Percentiles rank a stretch among this genome's conserved stretches.
These are phyloP conservation scores for Phialophora verrucosa DNA, from an alignment of 2,329 filamentous ascomycete genomes.

Conservation along the genomic window DNA sequence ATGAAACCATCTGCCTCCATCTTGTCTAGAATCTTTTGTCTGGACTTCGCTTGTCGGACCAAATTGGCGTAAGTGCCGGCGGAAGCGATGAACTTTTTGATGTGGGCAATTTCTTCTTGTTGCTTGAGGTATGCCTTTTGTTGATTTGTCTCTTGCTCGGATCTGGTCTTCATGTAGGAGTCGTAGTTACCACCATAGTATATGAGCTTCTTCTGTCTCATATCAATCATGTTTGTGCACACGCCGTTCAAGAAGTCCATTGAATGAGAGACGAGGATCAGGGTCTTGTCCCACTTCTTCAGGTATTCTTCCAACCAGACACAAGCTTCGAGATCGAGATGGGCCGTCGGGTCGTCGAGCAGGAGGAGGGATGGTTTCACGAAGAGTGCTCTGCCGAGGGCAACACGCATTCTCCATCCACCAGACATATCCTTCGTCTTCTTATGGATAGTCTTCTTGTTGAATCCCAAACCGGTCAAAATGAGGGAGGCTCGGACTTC, in stretches of 20 bases:
- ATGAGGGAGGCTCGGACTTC: slow-evolving; percentile 94
- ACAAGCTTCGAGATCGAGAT: slow-evolving; percentile 98
- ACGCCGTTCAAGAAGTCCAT: slow-evolving; percentile 99
- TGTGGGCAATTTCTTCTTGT: slow-evolving; percentile 98
- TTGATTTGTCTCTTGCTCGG: slow-evolving; percentile 96
- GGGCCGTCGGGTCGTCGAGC: slow-evolving; percentile 96
- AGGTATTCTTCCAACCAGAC: slow-evolving; percentile 99
- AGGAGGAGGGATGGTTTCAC: slow-evolving; percentile 95
- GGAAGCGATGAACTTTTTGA: slow-evolving; percentile 99
- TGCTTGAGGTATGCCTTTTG: slow-evolving; percentile 99
- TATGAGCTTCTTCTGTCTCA: slow-evolving; percentile 83
- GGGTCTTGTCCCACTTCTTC: slow-evolving; percentile 98
- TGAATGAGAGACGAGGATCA: slow-evolving; percentile 95
- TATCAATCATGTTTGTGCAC: slow-evolving; percentile 97
- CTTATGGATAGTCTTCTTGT: slow-evolving; percentile 97
- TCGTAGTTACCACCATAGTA: slow-evolving; percentile 99
- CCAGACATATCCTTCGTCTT: slow-evolving; percentile 99
- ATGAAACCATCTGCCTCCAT: slow-evolving; percentile 99
- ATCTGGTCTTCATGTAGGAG: slow-evolving; percentile 91
- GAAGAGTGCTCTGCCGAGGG: slow-evolving; percentile 95
- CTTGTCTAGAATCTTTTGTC: slow-evolving; percentile 99
- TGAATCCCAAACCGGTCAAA: slow-evolving; percentile 97
- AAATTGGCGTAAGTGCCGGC: slow-evolving; percentile 99
- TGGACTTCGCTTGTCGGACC: slow-evolving; percentile 97
- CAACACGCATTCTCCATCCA: slow-evolving; percentile 99